Base-by-base conservation (phyloP, 192 early-diverging fungal species). In the Thamnidium elegans region DNA sequence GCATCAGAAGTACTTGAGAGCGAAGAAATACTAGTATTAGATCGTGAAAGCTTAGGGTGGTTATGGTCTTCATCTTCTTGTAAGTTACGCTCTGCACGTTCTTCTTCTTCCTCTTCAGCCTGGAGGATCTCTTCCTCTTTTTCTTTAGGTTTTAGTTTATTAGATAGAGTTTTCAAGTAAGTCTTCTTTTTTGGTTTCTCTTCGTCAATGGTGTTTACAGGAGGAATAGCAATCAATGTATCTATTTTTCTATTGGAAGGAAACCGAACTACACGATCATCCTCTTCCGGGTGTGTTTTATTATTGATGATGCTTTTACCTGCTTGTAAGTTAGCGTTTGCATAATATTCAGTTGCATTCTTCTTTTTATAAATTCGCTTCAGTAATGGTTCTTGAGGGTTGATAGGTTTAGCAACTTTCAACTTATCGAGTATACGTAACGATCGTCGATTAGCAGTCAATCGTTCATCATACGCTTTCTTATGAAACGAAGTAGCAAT, bases 401-500 rank as follows among this genome's bases (percentile, higher is more conserved):
- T 65, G 15, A 53, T 65, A 4, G 56, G 46, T 42, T 65, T 69
- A 1, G 65, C 59, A 14, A 46, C 53, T 44, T 74, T 69, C 6
- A 68, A 45, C 26, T 48, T 51, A 21, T 74, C 67, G 6, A 75
- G 21, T 8, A 67, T 53, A 10, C 56, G 69, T 17, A 75, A 43
- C 6, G 67, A 68, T 31, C 50, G 11, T 46, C 70, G 68, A 31
- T 75, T 75, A 1, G 39, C 32, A 17, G 60, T 50, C 42, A 75
- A 67, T 10, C 73, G 58, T 31, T 50, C 48, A 4, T 61, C 68
- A 50, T 75, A 75, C 0, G 73, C 73, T 60, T 75, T 75, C 19
- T 68, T 69, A 32, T 30, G 43, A 23, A 50, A 50, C n/a, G 19
- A 20, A 23, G 30, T 17, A n/a, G 26, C 1, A 23, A 55, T 19